A percentile compares a stretch with the other conserved stretches of the same genome.
These are phyloP conservation scores for Phialophora verrucosa DNA, from an alignment of 2,329 filamentous ascomycete genomes.

Conservation along the genomic window DNA sequence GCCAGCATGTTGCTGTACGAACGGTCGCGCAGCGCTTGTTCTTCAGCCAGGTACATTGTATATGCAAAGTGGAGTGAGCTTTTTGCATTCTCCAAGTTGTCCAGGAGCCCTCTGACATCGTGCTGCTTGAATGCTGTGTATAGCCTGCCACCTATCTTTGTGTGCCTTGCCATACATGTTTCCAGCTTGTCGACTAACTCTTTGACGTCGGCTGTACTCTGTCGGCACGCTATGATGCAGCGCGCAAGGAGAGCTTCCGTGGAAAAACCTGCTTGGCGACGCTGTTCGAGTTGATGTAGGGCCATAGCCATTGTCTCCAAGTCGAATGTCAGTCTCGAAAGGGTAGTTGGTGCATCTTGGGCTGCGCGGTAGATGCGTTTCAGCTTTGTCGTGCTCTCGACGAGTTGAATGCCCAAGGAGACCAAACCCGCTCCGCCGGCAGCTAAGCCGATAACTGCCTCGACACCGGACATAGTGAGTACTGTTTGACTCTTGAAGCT, in stretches of 20 bases:
- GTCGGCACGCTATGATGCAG: conserved; percentile 5
- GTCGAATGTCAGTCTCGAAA: neutral
- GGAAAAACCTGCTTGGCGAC: conserved; percentile 5
- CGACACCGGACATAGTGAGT: conserved; percentile 9
- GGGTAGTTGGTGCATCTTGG: conserved; percentile 4
- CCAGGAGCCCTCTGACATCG: conserved; percentile 8
- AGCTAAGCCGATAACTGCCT: conserved; percentile 7
- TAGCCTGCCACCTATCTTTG: conserved; percentile 9
- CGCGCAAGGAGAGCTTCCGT: conserved; percentile 8
- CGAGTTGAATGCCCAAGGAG: conserved; percentile 11
- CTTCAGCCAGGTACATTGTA: conserved; percentile 10
- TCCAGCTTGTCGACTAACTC: conserved; percentile 8
- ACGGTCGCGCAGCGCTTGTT: conserved; percentile 5
- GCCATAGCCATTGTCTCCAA: conserved; percentile 14
- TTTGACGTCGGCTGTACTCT: neutral
- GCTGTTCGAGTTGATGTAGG: conserved; percentile 9
- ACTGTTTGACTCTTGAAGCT: neutral
- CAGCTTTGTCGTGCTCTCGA: conserved; percentile 11
- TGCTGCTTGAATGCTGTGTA: conserved; percentile 14
- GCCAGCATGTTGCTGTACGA: neutral
- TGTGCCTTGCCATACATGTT: neutral
- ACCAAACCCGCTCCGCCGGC: conserved; percentile 13
- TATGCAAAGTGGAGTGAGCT: conserved; percentile 14
- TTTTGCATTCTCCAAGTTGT: conserved; percentile 13
- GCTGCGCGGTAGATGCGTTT: conserved; percentile 11